Evolutionary conservation across 768 basidiomycete species (phyloP).

Genomic region (Russula abietina): DNA sequence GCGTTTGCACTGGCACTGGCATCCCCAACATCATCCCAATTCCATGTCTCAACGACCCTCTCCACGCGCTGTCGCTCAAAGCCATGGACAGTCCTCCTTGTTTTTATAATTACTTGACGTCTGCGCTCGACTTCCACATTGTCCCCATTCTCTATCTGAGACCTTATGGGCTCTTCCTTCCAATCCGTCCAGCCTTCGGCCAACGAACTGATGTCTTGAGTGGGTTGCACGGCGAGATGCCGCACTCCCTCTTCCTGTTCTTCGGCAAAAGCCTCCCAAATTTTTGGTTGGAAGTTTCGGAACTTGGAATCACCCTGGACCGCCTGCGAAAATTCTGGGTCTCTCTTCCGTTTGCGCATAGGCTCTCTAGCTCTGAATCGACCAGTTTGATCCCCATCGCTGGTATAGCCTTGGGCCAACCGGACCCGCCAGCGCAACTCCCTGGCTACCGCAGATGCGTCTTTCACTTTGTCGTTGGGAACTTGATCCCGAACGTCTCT

Average conservation of each 20-base stretch:
- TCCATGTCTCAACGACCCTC: conserved; percentile 63
- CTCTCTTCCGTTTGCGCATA: conserved; percentile 30
- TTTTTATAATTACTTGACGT: conserved; percentile 49
- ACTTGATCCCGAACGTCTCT: conserved; percentile 78
- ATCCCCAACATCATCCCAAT: conserved; percentile 36
- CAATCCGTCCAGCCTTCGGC: conserved; percentile 31
- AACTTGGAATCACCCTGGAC: conserved; percentile 23
- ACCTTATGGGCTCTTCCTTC: conserved; percentile 24
- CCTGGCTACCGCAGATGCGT: conserved; percentile 71
- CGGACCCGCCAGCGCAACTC: conserved; percentile 82
- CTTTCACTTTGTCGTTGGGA: conserved; percentile 74
- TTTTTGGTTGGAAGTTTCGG: conserved; percentile 54
- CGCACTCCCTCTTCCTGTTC: conserved; percentile 39
- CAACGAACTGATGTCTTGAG: conserved; percentile 41
- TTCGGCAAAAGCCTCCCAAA: conserved; percentile 53
- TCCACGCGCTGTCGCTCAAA: conserved; percentile 69
- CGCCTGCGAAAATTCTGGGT: conserved; percentile 22
- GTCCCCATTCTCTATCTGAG: conserved; percentile 24
- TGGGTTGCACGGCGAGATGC: conserved; percentile 35
- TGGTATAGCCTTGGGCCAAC: conserved; percentile 51
- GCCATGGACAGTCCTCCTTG: conserved; percentile 49
- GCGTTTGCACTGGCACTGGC: no score
- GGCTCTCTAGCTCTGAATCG: conserved; percentile 30
- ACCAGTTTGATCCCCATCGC: conserved; percentile 58
- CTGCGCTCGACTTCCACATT: conserved; percentile 40